Evolutionary conservation across 75 land plant species (phyloP).

Genomic region (Cryptomeria japonica): DNA sequence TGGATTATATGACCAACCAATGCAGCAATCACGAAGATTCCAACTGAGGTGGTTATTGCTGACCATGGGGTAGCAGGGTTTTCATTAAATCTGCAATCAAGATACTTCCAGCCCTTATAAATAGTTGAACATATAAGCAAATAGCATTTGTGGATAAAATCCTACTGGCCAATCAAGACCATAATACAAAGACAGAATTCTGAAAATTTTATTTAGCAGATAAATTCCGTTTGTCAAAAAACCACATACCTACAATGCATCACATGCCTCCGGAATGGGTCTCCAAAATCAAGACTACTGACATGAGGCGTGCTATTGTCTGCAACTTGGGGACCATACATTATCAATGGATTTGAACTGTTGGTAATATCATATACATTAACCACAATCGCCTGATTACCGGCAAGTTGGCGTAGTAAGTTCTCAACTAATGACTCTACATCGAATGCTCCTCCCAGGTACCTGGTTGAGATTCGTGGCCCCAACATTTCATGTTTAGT

Average conservation of each 20-base stretch:
- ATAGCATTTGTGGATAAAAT: background rate
- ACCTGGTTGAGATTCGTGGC: slow-evolving; percentile 26
- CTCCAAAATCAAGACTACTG: slow-evolving; percentile 63
- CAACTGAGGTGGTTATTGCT: slow-evolving; percentile 50
- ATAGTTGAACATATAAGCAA: background rate
- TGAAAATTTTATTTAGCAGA: background rate
- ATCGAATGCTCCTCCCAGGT: slow-evolving; percentile 75
- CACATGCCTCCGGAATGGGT: slow-evolving; percentile 60
- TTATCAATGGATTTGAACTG: slow-evolving; percentile 40
- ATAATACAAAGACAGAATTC: background rate
- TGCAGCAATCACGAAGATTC: slow-evolving; percentile 47
- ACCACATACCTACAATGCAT: slow-evolving; percentile 67
- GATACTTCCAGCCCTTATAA: background rate
- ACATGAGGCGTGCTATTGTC: slow-evolving; percentile 30
- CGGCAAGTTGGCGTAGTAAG: slow-evolving; percentile 58
- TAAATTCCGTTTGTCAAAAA: background rate
- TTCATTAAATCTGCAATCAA: slow-evolving; percentile 46
- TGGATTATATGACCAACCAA: slow-evolving; percentile 56
- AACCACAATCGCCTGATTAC: slow-evolving; percentile 58
- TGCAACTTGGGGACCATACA: slow-evolving; percentile 61
- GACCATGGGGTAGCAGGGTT: slow-evolving; percentile 55
- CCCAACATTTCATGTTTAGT: background rate
- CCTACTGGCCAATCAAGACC: background rate
- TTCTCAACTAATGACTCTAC: slow-evolving; percentile 63
- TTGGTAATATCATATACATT: slow-evolving; percentile 73